A percentile compares a stretch with the other conserved stretches of the same genome.
phyloP scores from a whole-genome alignment of 2,329 filamentous ascomycete genomes.

The Xylariales sp. region DNA sequence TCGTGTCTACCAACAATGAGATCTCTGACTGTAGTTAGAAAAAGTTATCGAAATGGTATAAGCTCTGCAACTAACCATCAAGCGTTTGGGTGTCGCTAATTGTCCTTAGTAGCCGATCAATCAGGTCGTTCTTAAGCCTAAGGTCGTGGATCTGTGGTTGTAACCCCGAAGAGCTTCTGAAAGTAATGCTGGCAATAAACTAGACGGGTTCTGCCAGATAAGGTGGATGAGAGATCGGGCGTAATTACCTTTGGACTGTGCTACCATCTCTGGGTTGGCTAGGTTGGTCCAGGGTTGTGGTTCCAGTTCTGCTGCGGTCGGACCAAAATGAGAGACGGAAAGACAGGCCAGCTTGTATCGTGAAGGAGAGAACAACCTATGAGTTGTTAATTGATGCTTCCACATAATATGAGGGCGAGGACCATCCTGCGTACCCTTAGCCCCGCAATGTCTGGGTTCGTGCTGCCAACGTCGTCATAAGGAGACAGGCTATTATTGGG shows the following conservation, averaged over 20 bases:
- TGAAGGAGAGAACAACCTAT: no score
- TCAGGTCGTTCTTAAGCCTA: background rate
- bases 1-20: conserved; percentile 13
- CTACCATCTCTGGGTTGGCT: no score
- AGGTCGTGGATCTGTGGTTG: background rate
- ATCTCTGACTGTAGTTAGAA: background rate
- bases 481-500: no score
- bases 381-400: background rate
- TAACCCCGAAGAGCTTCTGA: background rate
- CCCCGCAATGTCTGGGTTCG: conserved; percentile 12
- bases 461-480: background rate
- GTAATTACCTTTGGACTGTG: no score
- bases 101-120: conserved; percentile 3
- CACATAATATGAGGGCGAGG: background rate
- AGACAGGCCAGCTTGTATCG: no score
- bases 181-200: background rate
- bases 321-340: no score
- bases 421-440: background rate
- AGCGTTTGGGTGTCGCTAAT: conserved; percentile 9
- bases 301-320: no score
- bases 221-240: background rate
- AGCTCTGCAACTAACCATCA: background rate
- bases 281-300: no score
- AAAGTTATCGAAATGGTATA: background rate
- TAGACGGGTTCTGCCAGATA: background rate